Conservation (phyloP, 495 filamentous ascomycete genomes). For the Penicillium herquei region DNA sequence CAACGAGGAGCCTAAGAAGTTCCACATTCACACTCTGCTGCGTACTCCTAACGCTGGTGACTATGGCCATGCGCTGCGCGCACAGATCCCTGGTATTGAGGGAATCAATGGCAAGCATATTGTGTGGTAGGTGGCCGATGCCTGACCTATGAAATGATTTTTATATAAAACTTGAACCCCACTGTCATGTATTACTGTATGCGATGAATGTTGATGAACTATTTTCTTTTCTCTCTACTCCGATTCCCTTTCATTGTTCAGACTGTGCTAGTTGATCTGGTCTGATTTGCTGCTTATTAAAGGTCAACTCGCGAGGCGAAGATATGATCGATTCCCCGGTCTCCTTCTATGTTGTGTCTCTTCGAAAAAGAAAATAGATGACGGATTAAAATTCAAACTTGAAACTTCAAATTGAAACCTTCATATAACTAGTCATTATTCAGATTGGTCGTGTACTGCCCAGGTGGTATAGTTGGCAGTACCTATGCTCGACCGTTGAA, state of each 20-base stretch:
- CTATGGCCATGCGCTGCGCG: constrained; percentile 60
- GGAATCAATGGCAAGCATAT: constrained; percentile 42
- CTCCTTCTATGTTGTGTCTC: neutral
- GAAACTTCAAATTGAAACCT: too few species aligned
- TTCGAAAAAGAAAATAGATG: neutral
- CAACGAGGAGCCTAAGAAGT: constrained; percentile 70
- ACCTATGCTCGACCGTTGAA: too few species aligned
- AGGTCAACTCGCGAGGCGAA: constrained; percentile 14
- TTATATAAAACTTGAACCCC: neutral
- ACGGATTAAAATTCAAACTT: too few species aligned
- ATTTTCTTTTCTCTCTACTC: neutral
- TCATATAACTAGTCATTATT: too few species aligned
- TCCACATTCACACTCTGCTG: constrained; percentile 72
- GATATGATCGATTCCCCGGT: constrained; percentile 13
- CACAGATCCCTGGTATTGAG: constrained; percentile 37
- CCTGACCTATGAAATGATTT: neutral
- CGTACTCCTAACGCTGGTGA: constrained; percentile 72
- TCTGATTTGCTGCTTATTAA: constrained; percentile 7
- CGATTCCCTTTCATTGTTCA: neutral
- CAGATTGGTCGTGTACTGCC: too few species aligned
- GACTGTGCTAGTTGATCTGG: constrained; percentile 3
- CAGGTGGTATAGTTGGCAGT: too few species aligned
- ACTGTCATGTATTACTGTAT: constrained; percentile 17
- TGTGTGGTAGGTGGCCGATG: constrained; percentile 29
- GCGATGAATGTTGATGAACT: constrained; percentile 19